phyloP scores from a whole-genome alignment of 169 alveolate genomes.

The Plasmodium cynomolgi region DNA sequence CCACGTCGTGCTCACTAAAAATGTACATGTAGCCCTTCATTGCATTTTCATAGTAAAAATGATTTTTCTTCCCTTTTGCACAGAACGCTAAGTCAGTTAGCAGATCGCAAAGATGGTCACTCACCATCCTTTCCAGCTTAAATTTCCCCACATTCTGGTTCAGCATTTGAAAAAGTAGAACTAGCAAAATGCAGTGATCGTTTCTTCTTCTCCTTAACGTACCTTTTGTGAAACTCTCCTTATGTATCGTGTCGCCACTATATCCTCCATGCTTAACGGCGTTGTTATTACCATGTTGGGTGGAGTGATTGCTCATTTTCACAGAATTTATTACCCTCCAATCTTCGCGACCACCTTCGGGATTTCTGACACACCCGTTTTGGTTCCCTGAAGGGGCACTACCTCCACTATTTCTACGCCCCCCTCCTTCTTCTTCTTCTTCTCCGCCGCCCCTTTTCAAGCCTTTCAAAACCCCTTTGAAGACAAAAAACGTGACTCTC shows the following conservation, averaged over 20 bases:
- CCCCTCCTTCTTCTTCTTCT: not conserved
- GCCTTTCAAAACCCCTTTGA: slow-evolving; percentile 2
- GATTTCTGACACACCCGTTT: not conserved
- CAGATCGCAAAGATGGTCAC: not conserved
- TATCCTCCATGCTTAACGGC: not conserved
- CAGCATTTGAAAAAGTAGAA: slow-evolving; percentile 26
- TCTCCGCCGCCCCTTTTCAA: not conserved
- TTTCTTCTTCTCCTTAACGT: not conserved
- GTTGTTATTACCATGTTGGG: not conserved
- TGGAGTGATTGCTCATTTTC: not conserved
- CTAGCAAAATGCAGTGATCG: slow-evolving; percentile 5
- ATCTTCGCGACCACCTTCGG: not conserved
- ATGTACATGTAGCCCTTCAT: slow-evolving; percentile 47
- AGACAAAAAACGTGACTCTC: slow-evolving; percentile 14
- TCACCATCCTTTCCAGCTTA: slow-evolving; percentile 23
- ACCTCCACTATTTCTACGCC: not conserved
- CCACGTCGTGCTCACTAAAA: not conserved
- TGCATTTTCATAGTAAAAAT: slow-evolving; percentile 34
- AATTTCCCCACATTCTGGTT: slow-evolving; percentile 27
- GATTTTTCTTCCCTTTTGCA: not conserved
- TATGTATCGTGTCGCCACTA: not conserved
- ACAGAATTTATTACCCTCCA: not conserved
- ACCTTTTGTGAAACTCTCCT: not conserved
- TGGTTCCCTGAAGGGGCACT: not conserved
- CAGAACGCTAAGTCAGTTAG: slow-evolving; percentile 8